Evolutionary conservation across 495 filamentous ascomycete species (phyloP), one percentile per base, ranked within the genome.

Genomic region (Aspergillus nanangensis): DNA sequence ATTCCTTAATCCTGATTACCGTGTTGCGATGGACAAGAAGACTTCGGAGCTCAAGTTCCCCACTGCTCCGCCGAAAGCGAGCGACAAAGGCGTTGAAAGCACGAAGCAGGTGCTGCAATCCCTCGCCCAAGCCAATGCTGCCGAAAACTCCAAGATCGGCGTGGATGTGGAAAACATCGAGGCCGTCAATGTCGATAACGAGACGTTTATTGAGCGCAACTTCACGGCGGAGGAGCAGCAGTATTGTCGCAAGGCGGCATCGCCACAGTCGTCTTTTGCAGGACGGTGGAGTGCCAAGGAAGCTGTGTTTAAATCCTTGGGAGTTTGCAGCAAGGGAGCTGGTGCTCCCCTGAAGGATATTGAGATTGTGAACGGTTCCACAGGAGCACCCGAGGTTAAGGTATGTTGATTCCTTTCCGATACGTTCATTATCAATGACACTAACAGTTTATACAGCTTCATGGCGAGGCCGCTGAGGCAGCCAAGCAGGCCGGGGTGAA

Each of bases 271-370:
- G 38, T 88, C 86, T 32, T 96, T 95, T 67, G 87, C 93, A 0
- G 93, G 93, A 13, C 80, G 88, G 45, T 99, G 93, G 93, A 88
- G 82, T 52, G 93, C 93, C 3, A 99, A 99, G 69, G 93, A 99
- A 72, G 93, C 92, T 4, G 90, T 99, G 4, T 99, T 99, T 74
- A 99, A 99, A 77, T 86, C 87, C 10, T 70, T 99, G n/a, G 88
- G 89, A 32, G 88, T 96, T n/a, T 64, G 76, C 52, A 80, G 88
- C 61, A 83, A 86, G 66, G 93, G 93, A 43, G 90, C 84, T 10
- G 93, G 94, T 49, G 91, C 93, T 41, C 77, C 86, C 14, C 55
- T 99, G 70, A 91, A 84, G 72, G 92, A 96, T 11, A 97, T 99
- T 69, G 93, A 99, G 75, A 90, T 99, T 49, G 64, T 75, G 29